These are phyloP conservation scores for Arxiozyma bovina DNA, from an alignment of 1,139 yeast genomes.

Conservation along the genomic window DNA sequence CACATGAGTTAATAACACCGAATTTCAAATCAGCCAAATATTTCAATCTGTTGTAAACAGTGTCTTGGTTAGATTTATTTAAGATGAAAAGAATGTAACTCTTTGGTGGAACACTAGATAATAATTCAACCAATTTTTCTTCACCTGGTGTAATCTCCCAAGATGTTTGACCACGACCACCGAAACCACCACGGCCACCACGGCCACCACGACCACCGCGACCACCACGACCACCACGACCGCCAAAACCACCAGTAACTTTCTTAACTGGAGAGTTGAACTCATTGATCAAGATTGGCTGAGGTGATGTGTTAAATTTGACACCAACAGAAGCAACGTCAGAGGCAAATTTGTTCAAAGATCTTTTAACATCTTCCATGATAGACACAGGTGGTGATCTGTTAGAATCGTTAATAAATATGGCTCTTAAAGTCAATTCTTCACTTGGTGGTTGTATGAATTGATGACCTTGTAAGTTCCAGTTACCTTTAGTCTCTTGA, in stretches of 20 bases:
- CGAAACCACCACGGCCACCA: conserved; percentile 14
- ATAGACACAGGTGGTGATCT: conserved; percentile 10
- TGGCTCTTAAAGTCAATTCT: conserved; percentile 11
- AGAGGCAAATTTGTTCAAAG: conserved; percentile 9
- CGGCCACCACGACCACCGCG: conserved; percentile 15
- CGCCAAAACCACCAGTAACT: conserved; percentile 9
- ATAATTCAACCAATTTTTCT: conserved; percentile 7
- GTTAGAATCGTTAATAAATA: conserved; percentile 12
- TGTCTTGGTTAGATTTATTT: conserved; percentile 8
- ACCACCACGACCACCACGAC: conserved; percentile 14
- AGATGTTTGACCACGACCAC: conserved; percentile 9
- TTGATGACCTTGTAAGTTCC: conserved; percentile 15
- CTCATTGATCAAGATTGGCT: conserved; percentile 13
- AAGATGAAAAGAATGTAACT: conserved; percentile 14
- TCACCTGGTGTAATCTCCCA: conserved; percentile 15
- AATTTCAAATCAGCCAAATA: conserved; percentile 16
- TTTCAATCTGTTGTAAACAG: conserved; percentile 16
- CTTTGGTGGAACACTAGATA: conserved; percentile 12
- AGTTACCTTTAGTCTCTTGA: conserved; percentile 17
- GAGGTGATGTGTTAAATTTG: conserved; percentile 9
- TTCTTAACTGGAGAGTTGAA: conserved; percentile 12
- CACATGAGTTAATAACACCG: conserved; percentile 17
- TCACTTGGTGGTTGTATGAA: conserved; percentile 10
- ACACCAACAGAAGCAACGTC: conserved; percentile 16
- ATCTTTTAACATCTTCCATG: conserved; percentile 8